Base-by-base conservation (phyloP, 768 basidiomycete genomes). In the Russula earlei region DNA sequence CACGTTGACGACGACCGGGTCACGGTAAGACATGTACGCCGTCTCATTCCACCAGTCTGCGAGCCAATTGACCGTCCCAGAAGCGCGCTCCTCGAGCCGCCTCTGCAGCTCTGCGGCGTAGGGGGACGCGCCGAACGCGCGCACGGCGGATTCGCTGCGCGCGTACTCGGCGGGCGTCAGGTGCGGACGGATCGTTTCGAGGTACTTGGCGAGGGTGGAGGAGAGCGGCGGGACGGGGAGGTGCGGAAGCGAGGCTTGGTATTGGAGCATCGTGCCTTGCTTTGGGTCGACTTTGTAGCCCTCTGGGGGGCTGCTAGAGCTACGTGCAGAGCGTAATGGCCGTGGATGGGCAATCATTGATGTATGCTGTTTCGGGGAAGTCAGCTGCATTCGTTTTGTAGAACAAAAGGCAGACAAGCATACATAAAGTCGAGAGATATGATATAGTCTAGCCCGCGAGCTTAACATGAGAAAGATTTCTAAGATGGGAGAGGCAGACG, bases 1-100 rank as follows among this genome's bases (percentile, higher is more conserved):
- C 64, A 94, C 91, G 61, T 83, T 87, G 14, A 94, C 87, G 29
- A 94, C 85, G 46, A 96, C 89, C 2, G 93, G 84, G 64, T 95
- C 94, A 46, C 90, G 79, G 66, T 89, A 90, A 6, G 74, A 85
- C 85, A 91, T 84, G 67, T 88, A 90, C 17, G 94, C 94, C 5
- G 69, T 80, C 34, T 96, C 91, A 70, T 98, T 94, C 95, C 95
- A 99, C 96, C 96, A 99, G 49, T 95, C 91, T 45, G 80, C 78
- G n/a, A 99, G 76, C 96, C 96, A 99, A 73, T 78, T 93, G 63
- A 73, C 74, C 50, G 72, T 69, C 17, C 70, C 69, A 1, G 81
- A 74, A 0, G 92, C 91, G 2, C 93, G 80, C 20, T 79, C 75
- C 66, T 90, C 76, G 33, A 98, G 76, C 2, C 96, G 77, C 34